Evolutionary conservation across 208 protist species (phyloP), one percentile per base, ranked within the genome.

Genomic region (Leishmania tropica): DNA sequence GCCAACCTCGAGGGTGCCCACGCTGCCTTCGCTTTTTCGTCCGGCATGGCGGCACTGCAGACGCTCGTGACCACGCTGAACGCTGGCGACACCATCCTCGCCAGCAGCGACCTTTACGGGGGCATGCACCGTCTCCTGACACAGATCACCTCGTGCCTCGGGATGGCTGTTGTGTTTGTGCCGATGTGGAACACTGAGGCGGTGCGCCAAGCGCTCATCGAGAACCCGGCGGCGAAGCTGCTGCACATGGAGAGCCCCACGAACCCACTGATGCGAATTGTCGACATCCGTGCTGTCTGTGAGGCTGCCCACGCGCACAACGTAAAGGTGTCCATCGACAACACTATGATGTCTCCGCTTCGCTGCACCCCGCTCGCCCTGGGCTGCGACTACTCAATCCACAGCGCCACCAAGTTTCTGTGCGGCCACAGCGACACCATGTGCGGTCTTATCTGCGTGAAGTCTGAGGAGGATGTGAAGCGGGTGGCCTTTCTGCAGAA

Each of bases 361-460:
- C 97, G 98, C 83, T 98, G 98, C 86, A 92, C 91, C n/a, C 97
- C 98, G 62, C 89, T 99, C 19, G 84, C 93, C 45, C 88, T 99
- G 4, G 98, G 98, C 81, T 98, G 97, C 71, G 98, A 99, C 83
- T 95, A 99, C 79, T 96, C 96, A 21, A 83, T 99, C 37, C 98
- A 99, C 90, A 98, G 94, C 62, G 94, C 96, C 7, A 99, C 97
- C 70, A 99, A 99, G 90, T 99, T 98, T 71, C 91, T 99, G 35
- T 98, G 97, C 87, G 98, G 98, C 54, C 98, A 99, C 90, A 96
- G 90, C 78, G 98, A 99, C 87, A 94, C 93, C 21, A 97, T 99
- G 87, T 92, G 91, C 79, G 98, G 98, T 54, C 78, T 97, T 37
- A 78, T 95, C 35, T 89, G 88, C 75, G 93, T 88, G 48, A 93